These are phyloP conservation scores for Neophaeococcomyces mojaviensis DNA, from an alignment of 2,329 filamentous ascomycete genomes.

Conservation along the genomic window DNA sequence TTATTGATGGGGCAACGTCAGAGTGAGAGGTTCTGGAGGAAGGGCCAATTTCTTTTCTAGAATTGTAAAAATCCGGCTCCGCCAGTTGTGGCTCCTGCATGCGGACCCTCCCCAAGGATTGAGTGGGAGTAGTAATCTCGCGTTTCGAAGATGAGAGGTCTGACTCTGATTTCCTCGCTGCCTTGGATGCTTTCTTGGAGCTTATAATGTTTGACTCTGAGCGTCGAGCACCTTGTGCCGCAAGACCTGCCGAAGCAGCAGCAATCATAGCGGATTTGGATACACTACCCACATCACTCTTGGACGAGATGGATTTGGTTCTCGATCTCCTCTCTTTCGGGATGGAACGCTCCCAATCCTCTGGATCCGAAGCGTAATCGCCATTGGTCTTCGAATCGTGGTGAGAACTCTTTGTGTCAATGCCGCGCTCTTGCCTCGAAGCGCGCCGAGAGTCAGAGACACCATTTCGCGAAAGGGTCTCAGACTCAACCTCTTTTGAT, in stretches of 20 bases:
- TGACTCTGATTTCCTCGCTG: no score
- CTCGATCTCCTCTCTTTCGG: background rate
- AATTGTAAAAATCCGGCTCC: background rate
- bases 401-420: no score
- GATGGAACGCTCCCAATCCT: slow-evolving; percentile 13
- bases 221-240: slow-evolving; percentile 2
- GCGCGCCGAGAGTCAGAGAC: background rate
- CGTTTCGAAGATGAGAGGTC: no score
- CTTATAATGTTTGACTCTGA: background rate
- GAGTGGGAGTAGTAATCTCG: no score
- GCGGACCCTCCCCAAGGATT: no score
- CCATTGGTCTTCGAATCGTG: no score
- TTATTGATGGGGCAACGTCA: slow-evolving; percentile 5
- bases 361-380: slow-evolving; percentile 16
- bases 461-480: background rate
- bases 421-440: background rate
- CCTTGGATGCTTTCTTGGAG: background rate
- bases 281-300: slow-evolving; percentile 11
- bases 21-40: slow-evolving; percentile 3
- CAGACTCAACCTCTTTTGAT: background rate
- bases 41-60: slow-evolving; percentile 12
- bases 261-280: slow-evolving; percentile 8
- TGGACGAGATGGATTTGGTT: slow-evolving; percentile 8
- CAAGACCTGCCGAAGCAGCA: slow-evolving; percentile 9
- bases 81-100: no score